phyloP scores from a whole-genome alignment of 768 basidiomycete genomes.

The Mycena indigotica region DNA sequence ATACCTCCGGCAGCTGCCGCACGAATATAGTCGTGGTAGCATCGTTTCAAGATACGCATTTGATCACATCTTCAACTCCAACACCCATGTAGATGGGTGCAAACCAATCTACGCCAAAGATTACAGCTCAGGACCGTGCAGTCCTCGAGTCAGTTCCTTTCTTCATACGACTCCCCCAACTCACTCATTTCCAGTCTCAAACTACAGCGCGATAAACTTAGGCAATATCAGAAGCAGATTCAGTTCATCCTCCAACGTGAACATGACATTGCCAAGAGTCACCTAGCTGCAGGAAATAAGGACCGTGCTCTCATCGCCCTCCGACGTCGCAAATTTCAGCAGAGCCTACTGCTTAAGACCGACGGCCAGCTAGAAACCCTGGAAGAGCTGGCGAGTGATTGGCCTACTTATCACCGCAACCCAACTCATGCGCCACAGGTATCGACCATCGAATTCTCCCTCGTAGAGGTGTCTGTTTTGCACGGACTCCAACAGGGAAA shows the following conservation, averaged over 20 bases:
- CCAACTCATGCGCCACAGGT: slow-evolving; percentile 55
- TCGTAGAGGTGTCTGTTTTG: slow-evolving; percentile 89
- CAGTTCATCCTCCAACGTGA: slow-evolving; percentile 86
- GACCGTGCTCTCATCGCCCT: slow-evolving; percentile 86
- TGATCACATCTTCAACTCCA: background rate
- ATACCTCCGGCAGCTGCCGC: slow-evolving; percentile 55
- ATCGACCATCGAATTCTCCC: slow-evolving; percentile 93
- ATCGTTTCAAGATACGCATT: slow-evolving; percentile 4
- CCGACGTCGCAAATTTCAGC: slow-evolving; percentile 91
- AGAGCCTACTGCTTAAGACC: slow-evolving; percentile 82
- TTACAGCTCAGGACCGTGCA: slow-evolving; percentile 91
- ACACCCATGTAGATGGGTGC: slow-evolving; percentile 55
- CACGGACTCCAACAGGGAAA: slow-evolving; percentile 94
- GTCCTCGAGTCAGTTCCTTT: slow-evolving; percentile 81
- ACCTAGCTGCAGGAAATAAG: slow-evolving; percentile 80
- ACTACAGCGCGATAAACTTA: slow-evolving; percentile 92
- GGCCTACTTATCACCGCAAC: background rate
- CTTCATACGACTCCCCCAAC: slow-evolving; percentile 9
- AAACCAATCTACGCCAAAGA: slow-evolving; percentile 78
- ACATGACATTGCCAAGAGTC: slow-evolving; percentile 83
- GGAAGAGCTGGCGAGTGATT: slow-evolving; percentile 74
- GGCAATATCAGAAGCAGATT: slow-evolving; percentile 95
- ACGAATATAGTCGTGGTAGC: slow-evolving; percentile 77
- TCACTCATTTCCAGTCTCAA: slow-evolving; percentile 66
- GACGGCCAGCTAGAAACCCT: slow-evolving; percentile 87